Conservation (phyloP, 768 basidiomycete genomes). For the Pisolithus sp. region DNA sequence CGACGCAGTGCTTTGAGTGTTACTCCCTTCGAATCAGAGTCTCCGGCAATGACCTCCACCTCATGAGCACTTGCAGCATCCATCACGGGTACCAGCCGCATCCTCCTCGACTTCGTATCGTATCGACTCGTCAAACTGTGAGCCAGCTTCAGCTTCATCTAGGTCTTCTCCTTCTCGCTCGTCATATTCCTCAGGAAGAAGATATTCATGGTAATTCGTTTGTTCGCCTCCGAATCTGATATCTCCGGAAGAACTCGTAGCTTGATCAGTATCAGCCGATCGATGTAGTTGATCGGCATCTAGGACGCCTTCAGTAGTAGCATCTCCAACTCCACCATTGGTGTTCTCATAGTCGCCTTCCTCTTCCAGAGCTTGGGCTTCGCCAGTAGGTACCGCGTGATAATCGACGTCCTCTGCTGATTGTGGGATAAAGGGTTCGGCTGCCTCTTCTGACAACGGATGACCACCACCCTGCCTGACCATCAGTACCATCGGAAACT, state of each 20-base stretch:
- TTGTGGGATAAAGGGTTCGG: constrained; percentile 7
- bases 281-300: constrained; percentile 27
- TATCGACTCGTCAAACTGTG: constrained; percentile 13
- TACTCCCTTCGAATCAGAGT: too few species aligned
- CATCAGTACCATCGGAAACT: neutral
- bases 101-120: constrained; percentile 18
- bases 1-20: neutral
- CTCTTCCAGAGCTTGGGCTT: constrained; percentile 12
- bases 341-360: constrained; percentile 17
- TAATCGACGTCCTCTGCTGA: constrained; percentile 8
- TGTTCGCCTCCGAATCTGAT: constrained; percentile 25
- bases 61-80: neutral
- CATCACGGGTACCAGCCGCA: constrained; percentile 6
- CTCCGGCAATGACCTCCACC: neutral
- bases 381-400: constrained; percentile 12
- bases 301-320: constrained; percentile 12
- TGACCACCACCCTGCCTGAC: neutral
- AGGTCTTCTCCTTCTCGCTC: constrained; percentile 31
- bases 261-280: constrained; percentile 19
- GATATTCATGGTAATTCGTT: constrained; percentile 28
- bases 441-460: neutral
- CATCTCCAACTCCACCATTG: constrained; percentile 13
- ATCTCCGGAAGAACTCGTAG: constrained; percentile 4
- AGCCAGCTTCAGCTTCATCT: constrained; percentile 20
- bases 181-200: constrained; percentile 30